Base-by-base conservation (phyloP, 352 stramenopile genomes). In the Phytophthora brassicae region DNA sequence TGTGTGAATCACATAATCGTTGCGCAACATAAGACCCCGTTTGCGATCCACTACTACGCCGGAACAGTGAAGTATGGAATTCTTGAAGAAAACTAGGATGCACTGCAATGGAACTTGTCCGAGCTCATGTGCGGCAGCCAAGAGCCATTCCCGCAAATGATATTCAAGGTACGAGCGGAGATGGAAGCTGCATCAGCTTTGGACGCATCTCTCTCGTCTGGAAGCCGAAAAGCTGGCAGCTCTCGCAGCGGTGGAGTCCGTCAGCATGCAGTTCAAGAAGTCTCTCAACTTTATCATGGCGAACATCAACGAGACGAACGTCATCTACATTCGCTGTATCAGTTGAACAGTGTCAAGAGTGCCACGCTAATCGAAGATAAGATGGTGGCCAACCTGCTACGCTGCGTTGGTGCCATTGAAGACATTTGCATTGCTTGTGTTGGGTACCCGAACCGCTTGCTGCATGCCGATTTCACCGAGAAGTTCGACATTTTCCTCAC, bases 31-130 rank as follows among this genome's bases (percentile, higher is more conserved):
- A 75, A 77, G n/a, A 90, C 79, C 9, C 70, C 95, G 53, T 98
- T 98, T 57, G 86, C 86, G 9, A 86, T 98, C 9, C 80, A 94
- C 24, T 95, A 98, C 71, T 98, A 98, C 66, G 95, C 95, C 4
- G 95, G 86, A 16, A 77, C 74, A 12, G 95, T 98, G 17, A 81
- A 79, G 35, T 99, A 99, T 68, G 81, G 92, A 90, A 2, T 98
- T 98, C 61, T 60, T 98, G 3, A 94, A 98, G 62, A 98, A 98
- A 65, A 98, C 78, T 94, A 96, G 66, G 90, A 98, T 64, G 86
- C 88, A 3, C 64, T 98, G 28, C 88, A 93, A 9, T 94, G 95
- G 23, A 92, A 98, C 66, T 79, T 98, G 45, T 92, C n/a, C n/a
- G n/a, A n/a, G n/a, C n/a, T n/a, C n/a, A n/a, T n/a, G n/a, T n/a